Evolutionary conservation across 2,329 filamentous ascomycete species (phyloP), one percentile per base, ranked within the genome.

Genomic region (Penicillium concentricum): DNA sequence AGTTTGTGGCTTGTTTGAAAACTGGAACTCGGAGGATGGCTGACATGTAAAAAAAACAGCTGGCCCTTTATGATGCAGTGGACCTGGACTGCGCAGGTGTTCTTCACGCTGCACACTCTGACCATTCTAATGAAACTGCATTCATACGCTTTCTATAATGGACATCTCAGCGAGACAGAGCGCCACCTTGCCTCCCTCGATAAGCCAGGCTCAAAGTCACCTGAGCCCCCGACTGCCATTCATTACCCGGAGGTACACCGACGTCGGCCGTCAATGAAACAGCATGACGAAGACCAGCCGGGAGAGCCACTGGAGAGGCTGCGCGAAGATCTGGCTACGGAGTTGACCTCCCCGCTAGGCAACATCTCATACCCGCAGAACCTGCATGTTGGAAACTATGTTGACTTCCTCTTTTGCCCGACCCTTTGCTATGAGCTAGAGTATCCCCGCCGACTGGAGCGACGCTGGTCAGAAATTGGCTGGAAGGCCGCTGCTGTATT

Each of bases 61-160:
- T 86, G 92, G 70, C 94, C 94, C 0, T 97, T 97, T 63, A 74
- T 88, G 65, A 81, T 95, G 9, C 82, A 89, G 50, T 99, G 94
- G 94, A 90, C 92, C 3, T 99, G 94, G 94, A 99, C 94, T 0
- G 88, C 93, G 3, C 94, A 97, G 71, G 94, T 99, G 38, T 99
- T 95, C 74, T 84, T 99, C 66, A 88, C 92, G 12, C 81, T 99
- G 34, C 94, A 99, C 75, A 88, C 92, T 42, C 86, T 99, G 76
- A 88, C 91, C 8, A 82, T 99, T 20, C 86, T 97, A 49, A 99
- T 99, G 94, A 99, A 99, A 81, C 94, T 97, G 86, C 94, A 99
- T 74, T 97, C 92, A 6, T 99, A 96, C 70, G 90, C 91, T 24
- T 99, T 97, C 74, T 99, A 99, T 79, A 97, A 97, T 68, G 94